A percentile compares a stretch with the other conserved stretches of the same genome.
phyloP scores from a whole-genome alignment of 2,329 filamentous ascomycete species.

The Penicillium sp. region DNA sequence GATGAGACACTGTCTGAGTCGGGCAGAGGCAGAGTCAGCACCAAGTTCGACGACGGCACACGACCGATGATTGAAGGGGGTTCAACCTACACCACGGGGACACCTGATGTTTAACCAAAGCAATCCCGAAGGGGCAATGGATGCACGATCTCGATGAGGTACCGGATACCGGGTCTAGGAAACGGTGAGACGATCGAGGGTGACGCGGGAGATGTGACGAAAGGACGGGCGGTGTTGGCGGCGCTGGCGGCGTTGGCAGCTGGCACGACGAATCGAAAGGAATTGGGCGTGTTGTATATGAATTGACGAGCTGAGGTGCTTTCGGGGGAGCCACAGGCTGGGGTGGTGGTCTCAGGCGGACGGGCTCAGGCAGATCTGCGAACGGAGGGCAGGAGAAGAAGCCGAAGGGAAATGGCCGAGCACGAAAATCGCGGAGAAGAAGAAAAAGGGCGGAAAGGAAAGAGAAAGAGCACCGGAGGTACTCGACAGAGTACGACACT shows the following conservation, averaged over 20 bases:
- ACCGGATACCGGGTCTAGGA: slow-evolving; percentile 8
- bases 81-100: slow-evolving; percentile 15
- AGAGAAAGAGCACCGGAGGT: slow-evolving; percentile 21
- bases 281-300: slow-evolving; percentile 15
- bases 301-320: slow-evolving; percentile 15
- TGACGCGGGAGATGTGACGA: background rate
- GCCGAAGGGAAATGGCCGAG: background rate
- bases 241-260: background rate
- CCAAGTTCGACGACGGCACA: background rate
- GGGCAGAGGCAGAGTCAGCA: slow-evolving; percentile 25
- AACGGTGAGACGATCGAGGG: slow-evolving; percentile 2
- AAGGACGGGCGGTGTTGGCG: background rate
- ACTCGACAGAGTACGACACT: slow-evolving; percentile 38
- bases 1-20: slow-evolving; percentile 17
- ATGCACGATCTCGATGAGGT: slow-evolving; percentile 13
- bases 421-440: slow-evolving; percentile 8
- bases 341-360: background rate
- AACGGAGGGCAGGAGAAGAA: slow-evolving; percentile 11
- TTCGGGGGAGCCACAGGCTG: slow-evolving; percentile 13
- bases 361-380: slow-evolving; percentile 8
- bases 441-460: slow-evolving; percentile 11
- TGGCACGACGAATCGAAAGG: background rate
- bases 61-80: background rate
- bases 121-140: slow-evolving; percentile 12
- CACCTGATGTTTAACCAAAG: slow-evolving; percentile 8